Conservation (phyloP, 1,284 basidiomycete species). For the Ganoderma boninense region DNA sequence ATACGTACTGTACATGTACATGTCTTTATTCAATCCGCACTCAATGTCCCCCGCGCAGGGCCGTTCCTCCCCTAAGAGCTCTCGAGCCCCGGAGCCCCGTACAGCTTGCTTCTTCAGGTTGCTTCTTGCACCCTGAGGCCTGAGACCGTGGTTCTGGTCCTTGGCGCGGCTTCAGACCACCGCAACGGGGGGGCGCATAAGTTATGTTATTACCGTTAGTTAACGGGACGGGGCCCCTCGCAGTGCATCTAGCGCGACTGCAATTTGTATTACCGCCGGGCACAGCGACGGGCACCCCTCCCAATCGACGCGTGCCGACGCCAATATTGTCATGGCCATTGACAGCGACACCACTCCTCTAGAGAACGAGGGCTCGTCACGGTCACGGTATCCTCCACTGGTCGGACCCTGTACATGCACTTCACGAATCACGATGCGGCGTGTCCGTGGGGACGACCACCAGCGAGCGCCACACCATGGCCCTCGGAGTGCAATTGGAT, state of each 20-base stretch:
- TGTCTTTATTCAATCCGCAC: no score
- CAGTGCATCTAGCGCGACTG: neutral
- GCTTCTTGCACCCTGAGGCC: neutral
- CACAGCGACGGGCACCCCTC: neutral
- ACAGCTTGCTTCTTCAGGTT: no score
- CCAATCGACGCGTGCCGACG: slow-evolving; percentile 4
- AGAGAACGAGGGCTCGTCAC: no score
- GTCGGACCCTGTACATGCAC: neutral
- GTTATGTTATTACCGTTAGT: no score
- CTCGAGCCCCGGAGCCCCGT: no score
- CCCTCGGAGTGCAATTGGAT: no score
- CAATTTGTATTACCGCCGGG: neutral
- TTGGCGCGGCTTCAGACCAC: no score
- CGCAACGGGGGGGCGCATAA: no score
- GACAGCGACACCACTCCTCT: no score
- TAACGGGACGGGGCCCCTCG: no score
- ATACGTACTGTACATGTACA: no score
- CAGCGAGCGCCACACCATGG: neutral
- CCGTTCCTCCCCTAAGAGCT: neutral
- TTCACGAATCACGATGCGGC: neutral
- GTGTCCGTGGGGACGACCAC: neutral
- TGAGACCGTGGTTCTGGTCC: neutral
- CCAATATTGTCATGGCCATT: neutral
- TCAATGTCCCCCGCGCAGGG: neutral
- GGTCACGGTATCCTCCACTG: neutral